A percentile compares a stretch with the other conserved stretches of the same genome.
Evolutionary conservation across 2,329 filamentous ascomycete species (phyloP).

Genomic region (Fusarium falciforme): DNA sequence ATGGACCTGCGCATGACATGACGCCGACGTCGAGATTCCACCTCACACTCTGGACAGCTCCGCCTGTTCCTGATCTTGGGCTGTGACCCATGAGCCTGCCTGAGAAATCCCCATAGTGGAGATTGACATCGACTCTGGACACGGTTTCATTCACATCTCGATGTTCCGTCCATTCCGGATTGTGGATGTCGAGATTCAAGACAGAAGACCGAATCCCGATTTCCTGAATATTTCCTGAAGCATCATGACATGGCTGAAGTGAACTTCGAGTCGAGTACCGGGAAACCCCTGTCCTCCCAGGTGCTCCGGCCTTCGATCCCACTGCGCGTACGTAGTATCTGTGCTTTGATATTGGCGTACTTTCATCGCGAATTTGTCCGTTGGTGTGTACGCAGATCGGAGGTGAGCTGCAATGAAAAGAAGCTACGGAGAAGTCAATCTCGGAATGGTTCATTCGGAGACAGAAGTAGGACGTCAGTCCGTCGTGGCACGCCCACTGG

Average conservation of each 20-base stretch:
- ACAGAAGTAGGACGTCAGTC: not conserved
- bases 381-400: not conserved
- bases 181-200: not conserved
- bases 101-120: not conserved
- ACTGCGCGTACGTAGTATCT: not conserved
- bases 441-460: slow-evolving; percentile 5
- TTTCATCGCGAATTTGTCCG: not conserved
- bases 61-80: slow-evolving; percentile 22
- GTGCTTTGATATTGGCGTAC: not conserved
- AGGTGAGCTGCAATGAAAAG: not conserved
- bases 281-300: not conserved
- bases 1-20: not conserved
- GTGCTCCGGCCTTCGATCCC: not conserved
- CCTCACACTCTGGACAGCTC: slow-evolving; percentile 8
- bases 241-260: not conserved
- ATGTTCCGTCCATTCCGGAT: not conserved
- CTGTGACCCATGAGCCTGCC: not conserved
- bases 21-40: not conserved
- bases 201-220: not conserved
- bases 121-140: not conserved
- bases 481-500: slow-evolving; percentile 5
- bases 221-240: not conserved
- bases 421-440: not conserved
- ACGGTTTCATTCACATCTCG: not conserved
- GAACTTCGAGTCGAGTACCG: not conserved